These are phyloP conservation scores for Apiospora hydei DNA, from an alignment of 2,329 filamentous ascomycete genomes.

Conservation along the genomic window DNA sequence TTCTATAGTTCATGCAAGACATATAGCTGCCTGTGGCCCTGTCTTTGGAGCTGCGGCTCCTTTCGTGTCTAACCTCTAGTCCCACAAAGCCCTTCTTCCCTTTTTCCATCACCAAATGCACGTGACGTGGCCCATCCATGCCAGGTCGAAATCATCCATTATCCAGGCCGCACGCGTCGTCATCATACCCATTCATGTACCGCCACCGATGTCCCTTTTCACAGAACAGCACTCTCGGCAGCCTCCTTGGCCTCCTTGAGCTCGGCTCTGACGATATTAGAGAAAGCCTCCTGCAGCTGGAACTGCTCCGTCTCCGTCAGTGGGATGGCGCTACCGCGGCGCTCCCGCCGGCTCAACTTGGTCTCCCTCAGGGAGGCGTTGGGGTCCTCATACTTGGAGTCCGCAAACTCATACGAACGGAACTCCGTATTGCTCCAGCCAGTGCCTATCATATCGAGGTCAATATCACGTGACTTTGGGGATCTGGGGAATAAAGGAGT, in stretches of 20 bases:
- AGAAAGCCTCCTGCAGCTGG: constrained; percentile 48
- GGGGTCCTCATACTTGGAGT: constrained; percentile 56
- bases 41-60: not conserved
- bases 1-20: constrained; percentile 20
- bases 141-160: not conserved
- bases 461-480: not conserved
- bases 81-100: not conserved
- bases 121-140: not conserved
- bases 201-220: not conserved
- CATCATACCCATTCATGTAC: not conserved
- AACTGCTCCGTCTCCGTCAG: constrained; percentile 55
- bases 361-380: constrained; percentile 58
- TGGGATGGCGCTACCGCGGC: constrained; percentile 49
- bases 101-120: not conserved
- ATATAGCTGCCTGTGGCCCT: not conserved
- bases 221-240: not conserved
- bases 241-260: constrained; percentile 18
- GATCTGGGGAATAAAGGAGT: not conserved
- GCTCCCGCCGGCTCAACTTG: constrained; percentile 53
- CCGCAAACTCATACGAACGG: constrained; percentile 70
- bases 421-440: constrained; percentile 79
- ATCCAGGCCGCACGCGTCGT: not conserved
- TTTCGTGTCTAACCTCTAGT: not conserved
- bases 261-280: constrained; percentile 36
- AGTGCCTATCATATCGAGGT: constrained; percentile 58